Evolutionary conservation across 495 filamentous ascomycete species (phyloP).

Genomic region (Penicillium lagena): DNA sequence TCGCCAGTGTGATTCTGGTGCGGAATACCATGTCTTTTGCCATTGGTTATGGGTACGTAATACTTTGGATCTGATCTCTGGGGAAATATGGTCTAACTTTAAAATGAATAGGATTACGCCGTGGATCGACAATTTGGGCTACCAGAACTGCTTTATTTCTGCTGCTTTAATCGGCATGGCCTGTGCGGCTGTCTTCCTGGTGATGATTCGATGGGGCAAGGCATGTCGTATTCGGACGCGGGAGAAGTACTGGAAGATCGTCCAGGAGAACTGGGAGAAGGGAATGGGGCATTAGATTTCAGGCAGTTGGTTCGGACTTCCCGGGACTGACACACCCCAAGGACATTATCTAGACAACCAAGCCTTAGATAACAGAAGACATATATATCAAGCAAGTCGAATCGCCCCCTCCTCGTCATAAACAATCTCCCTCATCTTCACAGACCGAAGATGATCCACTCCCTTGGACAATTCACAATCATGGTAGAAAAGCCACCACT

Average conservation of each 20-base stretch:
- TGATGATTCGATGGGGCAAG: slow-evolving; percentile 53
- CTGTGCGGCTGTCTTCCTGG: slow-evolving; percentile 44
- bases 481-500: slow-evolving; percentile 70
- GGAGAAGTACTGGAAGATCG: slow-evolving; percentile 36
- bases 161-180: slow-evolving; percentile 55
- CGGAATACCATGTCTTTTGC: slow-evolving; percentile 64
- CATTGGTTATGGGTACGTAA: slow-evolving; percentile 48
- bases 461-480: slow-evolving; percentile 58
- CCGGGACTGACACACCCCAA: background rate
- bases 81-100: slow-evolving; percentile 1
- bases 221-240: slow-evolving; percentile 28
- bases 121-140: slow-evolving; percentile 53
- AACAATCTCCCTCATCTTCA: slow-evolving; percentile 66
- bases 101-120: slow-evolving; percentile 47
- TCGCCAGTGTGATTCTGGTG: slow-evolving; percentile 58
- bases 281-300: slow-evolving; percentile 30
- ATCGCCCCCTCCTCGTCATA: slow-evolving; percentile 62
- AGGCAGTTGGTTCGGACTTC: too few species aligned
- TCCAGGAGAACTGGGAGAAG: slow-evolving; percentile 31
- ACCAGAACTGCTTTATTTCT: slow-evolving; percentile 58
- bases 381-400: slow-evolving; percentile 9
- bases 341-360: background rate
- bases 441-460: slow-evolving; percentile 58
- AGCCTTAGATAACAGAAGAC: too few species aligned
- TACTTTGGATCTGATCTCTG: background rate